Percentiles rank a stretch among this genome's conserved stretches.
phyloP scores from a whole-genome alignment of 257 asterid species.

The Rauvolfia tetraphylla region DNA sequence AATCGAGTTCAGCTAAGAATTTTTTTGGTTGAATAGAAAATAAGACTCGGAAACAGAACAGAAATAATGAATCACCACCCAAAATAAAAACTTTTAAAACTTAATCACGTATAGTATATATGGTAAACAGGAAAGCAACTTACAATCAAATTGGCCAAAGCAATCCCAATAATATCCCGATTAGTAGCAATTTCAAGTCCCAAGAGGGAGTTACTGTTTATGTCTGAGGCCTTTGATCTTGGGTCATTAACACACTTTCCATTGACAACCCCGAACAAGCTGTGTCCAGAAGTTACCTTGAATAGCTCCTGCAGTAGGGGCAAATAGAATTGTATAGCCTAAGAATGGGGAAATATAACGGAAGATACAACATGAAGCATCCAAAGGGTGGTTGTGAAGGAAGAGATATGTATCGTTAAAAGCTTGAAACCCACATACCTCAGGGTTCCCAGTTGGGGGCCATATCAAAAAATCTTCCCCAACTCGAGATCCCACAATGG shows the following conservation, averaged over 20 bases:
- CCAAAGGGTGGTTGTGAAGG: neutral
- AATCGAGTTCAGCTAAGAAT: conserved; percentile 4
- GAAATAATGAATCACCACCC: neutral
- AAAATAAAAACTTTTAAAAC: neutral
- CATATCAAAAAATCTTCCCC: conserved; percentile 97
- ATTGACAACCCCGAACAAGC: conserved; percentile 75
- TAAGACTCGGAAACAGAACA: neutral
- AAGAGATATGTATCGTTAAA: neutral
- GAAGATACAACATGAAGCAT: neutral
- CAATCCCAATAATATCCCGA: conserved; percentile 83
- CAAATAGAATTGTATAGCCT: neutral
- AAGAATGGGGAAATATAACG: conserved; percentile 9
- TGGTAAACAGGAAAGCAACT: conserved; percentile 23
- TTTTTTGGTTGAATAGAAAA: conserved; percentile 2
- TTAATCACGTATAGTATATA: neutral
- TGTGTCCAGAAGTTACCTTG: conserved; percentile 73
- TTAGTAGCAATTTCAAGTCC: conserved; percentile 87
- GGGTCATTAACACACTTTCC: conserved; percentile 95
- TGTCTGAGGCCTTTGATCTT: conserved; percentile 84
- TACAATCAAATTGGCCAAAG: conserved; percentile 92
- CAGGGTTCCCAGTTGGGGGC: conserved; percentile 92
- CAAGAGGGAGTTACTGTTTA: conserved; percentile 66
- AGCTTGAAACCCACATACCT: conserved; percentile 45
- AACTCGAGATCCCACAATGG: conserved; percentile 92
- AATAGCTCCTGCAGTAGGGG: conserved; percentile 62